Conservation (phyloP, 2,329 filamentous ascomycete species). For the Pseudohalonectria lignicola region DNA sequence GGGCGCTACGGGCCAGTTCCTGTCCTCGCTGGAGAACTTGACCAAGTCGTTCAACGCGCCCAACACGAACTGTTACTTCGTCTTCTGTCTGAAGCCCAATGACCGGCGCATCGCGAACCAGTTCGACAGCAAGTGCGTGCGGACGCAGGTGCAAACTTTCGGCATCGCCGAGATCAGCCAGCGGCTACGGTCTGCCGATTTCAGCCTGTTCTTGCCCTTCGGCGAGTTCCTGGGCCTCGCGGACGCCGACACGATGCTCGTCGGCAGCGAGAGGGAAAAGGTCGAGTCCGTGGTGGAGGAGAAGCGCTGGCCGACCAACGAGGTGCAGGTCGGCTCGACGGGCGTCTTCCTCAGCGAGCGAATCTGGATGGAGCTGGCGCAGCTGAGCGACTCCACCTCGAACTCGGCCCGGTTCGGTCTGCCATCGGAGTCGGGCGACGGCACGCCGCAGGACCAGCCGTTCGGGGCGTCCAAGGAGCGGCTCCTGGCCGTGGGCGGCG, state of each 20-base stretch:
- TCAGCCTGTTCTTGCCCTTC: slow-evolving; percentile 91
- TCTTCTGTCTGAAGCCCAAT: slow-evolving; percentile 96
- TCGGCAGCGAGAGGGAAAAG: slow-evolving; percentile 88
- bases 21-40: slow-evolving; percentile 81
- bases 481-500: slow-evolving; percentile 20
- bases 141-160: slow-evolving; percentile 87
- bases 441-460: slow-evolving; percentile 40
- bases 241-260: slow-evolving; percentile 72
- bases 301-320: slow-evolving; percentile 84
- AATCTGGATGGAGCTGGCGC: slow-evolving; percentile 86
- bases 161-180: slow-evolving; percentile 97
- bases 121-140: slow-evolving; percentile 97
- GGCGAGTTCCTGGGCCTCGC: slow-evolving; percentile 87
- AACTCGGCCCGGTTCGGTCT: slow-evolving; percentile 40
- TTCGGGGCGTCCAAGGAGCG: slow-evolving; percentile 55
- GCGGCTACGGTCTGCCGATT: slow-evolving; percentile 82
- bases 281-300: slow-evolving; percentile 85
- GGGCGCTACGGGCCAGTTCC: slow-evolving; percentile 85
- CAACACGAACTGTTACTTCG: slow-evolving; percentile 86
- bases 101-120: slow-evolving; percentile 96
- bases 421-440: slow-evolving; percentile 52
- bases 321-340: slow-evolving; percentile 81
- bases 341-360: slow-evolving; percentile 92
- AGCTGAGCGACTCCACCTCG: slow-evolving; percentile 53
- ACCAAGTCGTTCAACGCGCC: slow-evolving; percentile 73